Evolutionary conservation across 208 protist genomes (phyloP).

Genomic region (Trypanosoma scelopori): DNA sequence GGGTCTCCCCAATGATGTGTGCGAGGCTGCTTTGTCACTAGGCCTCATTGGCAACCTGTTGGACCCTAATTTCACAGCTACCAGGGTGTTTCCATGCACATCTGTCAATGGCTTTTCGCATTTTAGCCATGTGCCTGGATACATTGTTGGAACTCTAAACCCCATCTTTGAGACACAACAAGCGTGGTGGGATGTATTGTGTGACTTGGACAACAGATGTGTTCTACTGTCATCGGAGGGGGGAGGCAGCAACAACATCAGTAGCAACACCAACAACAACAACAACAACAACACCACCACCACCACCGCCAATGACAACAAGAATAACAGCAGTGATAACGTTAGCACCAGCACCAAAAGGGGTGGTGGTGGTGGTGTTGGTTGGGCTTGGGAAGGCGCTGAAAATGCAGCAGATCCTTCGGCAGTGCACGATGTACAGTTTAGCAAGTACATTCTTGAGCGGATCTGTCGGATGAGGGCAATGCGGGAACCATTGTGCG

Average conservation of each 20-base stretch:
- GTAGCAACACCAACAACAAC: no score
- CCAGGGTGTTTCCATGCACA: conserved; percentile 80
- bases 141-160: conserved; percentile 80
- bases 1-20: conserved; percentile 65
- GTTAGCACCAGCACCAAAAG: no score
- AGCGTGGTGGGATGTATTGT: conserved; percentile 73
- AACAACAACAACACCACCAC: no score
- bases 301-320: no score
- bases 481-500: conserved; percentile 38
- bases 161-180: conserved; percentile 73
- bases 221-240: conserved; percentile 26
- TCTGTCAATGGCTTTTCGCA: conserved; percentile 62
- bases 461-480: conserved; percentile 43
- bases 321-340: no score
- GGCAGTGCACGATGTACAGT: conserved; percentile 25
- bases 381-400: not conserved
- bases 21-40: conserved; percentile 63
- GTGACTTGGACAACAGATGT: conserved; percentile 58
- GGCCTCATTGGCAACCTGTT: conserved; percentile 65
- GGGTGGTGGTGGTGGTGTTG: not conserved
- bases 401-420: conserved; percentile 3
- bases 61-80: conserved; percentile 57
- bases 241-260: not conserved
- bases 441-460: conserved; percentile 43
- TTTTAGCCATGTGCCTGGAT: conserved; percentile 67